Evolutionary conservation across 2,329 filamentous ascomycete species (phyloP).

Genomic region (Arthrinium phaeospermum): DNA sequence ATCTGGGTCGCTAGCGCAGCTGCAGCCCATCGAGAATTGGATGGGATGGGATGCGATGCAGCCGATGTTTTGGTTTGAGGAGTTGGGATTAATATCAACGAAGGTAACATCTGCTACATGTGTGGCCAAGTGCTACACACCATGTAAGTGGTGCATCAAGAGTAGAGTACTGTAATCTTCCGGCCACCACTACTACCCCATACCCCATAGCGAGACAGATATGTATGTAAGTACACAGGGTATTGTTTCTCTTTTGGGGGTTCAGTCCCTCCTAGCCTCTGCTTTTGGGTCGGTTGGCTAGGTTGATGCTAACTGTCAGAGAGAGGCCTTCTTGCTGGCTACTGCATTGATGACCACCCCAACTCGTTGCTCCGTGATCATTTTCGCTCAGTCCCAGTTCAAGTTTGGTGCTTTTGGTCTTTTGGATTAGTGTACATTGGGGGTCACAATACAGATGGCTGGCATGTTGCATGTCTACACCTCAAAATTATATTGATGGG

Average conservation of each 20-base stretch:
- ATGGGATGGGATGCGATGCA: neutral
- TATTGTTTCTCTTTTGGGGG: neutral
- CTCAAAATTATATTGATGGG: too few relatives aligned
- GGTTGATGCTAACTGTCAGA: neutral
- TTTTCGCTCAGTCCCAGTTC: neutral
- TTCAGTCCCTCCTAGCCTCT: neutral
- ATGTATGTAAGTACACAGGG: neutral
- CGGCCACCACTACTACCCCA: neutral
- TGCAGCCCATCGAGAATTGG: slow-evolving; percentile 13
- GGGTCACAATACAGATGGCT: too few relatives aligned
- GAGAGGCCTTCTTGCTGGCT: neutral
- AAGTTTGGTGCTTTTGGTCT: neutral
- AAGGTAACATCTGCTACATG: neutral
- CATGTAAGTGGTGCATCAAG: neutral
- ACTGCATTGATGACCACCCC: slow-evolving; percentile 15
- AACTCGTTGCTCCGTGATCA: neutral
- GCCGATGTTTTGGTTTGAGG: slow-evolving; percentile 3
- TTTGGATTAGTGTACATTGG: too few relatives aligned
- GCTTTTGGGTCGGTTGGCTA: neutral
- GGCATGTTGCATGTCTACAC: too few relatives aligned
- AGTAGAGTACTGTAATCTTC: neutral
- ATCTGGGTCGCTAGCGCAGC: slow-evolving; percentile 13
- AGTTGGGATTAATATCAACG: neutral
- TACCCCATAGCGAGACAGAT: neutral
- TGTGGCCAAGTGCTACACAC: neutral